Base-by-base conservation (phyloP, 345 rosid species). In the Populus alba region DNA sequence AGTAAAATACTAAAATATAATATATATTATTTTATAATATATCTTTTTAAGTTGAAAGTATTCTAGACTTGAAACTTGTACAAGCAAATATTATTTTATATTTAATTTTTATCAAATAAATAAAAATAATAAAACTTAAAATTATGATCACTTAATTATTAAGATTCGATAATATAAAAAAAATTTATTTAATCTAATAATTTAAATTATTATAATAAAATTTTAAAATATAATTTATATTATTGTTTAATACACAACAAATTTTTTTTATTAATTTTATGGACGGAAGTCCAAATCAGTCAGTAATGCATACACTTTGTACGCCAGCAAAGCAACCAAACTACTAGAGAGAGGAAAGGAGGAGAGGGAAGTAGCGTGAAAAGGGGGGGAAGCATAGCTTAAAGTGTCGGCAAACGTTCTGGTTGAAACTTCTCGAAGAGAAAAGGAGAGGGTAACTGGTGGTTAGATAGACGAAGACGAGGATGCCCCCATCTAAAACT, bases 71-170 rank as follows among this genome's bases (percentile, higher is more conserved):
- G n/a, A n/a, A n/a, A n/a, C n/a, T n/a, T n/a, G n/a, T n/a, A n/a
- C n/a, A n/a, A n/a, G n/a, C n/a, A n/a, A n/a, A n/a, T n/a, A n/a
- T n/a, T n/a, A n/a, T n/a, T n/a, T n/a, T n/a, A n/a, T 33, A 0
- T 0, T 33, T 33, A 33, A 0, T 33, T 33, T 33, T 33, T 33
- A 33, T 33, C 0, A 33, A 33, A 33, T 33, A 33, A 33, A 33
- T 33, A 33, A 33, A 33, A 33, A 33, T 4, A 4, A 33, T 33
- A 4, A 4, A 0, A 33, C 4, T 4, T 0, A 5, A 33, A 33
- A 0, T 33, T 0, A 4, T 33, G 5, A 4, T 4, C 0, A 0
- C 0, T 33, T 33, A 0, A 33, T 33, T 0, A n/a, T n/a, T n/a
- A n/a, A n/a, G n/a, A n/a, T n/a, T n/a, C n/a, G n/a, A n/a, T n/a